Conservation (phyloP, 306 rosid species). For the Sphenostylis stenocarpa region DNA sequence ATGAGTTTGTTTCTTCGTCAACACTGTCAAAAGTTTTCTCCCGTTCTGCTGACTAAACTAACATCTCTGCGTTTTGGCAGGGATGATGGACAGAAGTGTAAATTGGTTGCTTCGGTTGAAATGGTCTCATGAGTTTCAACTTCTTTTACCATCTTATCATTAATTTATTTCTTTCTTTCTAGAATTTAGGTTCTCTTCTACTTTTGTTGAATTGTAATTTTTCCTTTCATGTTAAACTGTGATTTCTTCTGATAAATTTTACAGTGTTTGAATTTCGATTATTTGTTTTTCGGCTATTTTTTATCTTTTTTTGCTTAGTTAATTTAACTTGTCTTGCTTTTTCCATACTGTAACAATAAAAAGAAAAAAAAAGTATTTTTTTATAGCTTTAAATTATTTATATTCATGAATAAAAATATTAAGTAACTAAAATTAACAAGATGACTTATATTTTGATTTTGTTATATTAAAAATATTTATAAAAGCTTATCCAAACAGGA, state of each 20-base stretch:
- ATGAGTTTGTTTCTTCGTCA: neutral
- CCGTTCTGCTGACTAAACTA: neutral
- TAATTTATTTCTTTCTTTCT: neutral
- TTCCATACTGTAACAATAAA: too few relatives aligned
- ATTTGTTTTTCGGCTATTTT: neutral
- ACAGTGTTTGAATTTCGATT: neutral
- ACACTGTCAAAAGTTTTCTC: conserved; percentile 4
- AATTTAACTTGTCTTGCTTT: too few relatives aligned
- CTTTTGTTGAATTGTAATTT: conserved; percentile 29
- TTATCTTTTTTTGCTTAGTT: neutral
- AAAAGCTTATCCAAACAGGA: neutral
- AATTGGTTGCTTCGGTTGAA: conserved; percentile 10
- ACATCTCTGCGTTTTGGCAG: conserved; percentile 9
- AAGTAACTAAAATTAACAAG: too few relatives aligned
- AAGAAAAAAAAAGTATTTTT: too few relatives aligned
- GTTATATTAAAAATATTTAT: too few relatives aligned
- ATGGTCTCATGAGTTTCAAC: neutral
- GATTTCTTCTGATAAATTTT: neutral
- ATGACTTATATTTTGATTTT: too few relatives aligned
- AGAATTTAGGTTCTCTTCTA: neutral
- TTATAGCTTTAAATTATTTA: too few relatives aligned
- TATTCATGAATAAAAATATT: too few relatives aligned
- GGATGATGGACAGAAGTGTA: conserved; percentile 26
- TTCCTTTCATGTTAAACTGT: conserved; percentile 1
- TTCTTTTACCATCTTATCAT: neutral